Evolutionary conservation across 169 alveolate genomes (phyloP).

Genomic region (Plasmodium fragile): DNA sequence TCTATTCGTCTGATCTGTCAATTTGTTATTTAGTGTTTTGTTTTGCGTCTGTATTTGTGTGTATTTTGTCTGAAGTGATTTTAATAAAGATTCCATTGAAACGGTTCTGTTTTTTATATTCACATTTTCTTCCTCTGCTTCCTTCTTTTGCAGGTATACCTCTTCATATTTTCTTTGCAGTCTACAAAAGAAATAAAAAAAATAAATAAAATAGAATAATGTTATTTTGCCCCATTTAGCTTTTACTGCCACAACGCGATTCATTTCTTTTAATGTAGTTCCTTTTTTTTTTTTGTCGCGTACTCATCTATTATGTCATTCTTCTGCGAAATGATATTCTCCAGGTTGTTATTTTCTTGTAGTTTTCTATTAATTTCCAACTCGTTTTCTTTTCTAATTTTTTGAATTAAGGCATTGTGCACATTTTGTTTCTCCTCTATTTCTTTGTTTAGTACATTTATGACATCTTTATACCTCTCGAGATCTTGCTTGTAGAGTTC

Average conservation of each 20-base stretch:
- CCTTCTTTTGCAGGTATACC: slow-evolving; percentile 75
- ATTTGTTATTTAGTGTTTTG: slow-evolving; percentile 70
- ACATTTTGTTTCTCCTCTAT: slow-evolving; percentile 74
- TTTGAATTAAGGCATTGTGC: slow-evolving; percentile 71
- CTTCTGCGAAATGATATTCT: slow-evolving; percentile 76
- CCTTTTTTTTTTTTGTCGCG: slow-evolving; percentile 17
- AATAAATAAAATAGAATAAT: slow-evolving; percentile 2
- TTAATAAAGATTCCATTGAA: slow-evolving; percentile 74
- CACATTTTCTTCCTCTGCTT: slow-evolving; percentile 77
- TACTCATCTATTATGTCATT: slow-evolving; percentile 78
- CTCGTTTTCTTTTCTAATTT: slow-evolving; percentile 75
- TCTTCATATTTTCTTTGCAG: slow-evolving; percentile 77
- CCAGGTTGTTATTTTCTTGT: slow-evolving; percentile 75
- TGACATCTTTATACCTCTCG: slow-evolving; percentile 76
- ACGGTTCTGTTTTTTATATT: slow-evolving; percentile 77
- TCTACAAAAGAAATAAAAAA: slow-evolving; percentile 39
- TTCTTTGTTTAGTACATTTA: slow-evolving; percentile 76
- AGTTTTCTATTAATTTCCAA: slow-evolving; percentile 68
- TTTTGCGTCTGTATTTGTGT: slow-evolving; percentile 76
- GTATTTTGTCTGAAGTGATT: slow-evolving; percentile 75
- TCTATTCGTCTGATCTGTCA: slow-evolving; percentile 74
- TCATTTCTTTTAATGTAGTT: slow-evolving; percentile 19
- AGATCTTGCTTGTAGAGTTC: slow-evolving; percentile 77
- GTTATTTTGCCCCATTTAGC: background rate
- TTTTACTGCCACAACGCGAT: background rate